Evolutionary conservation across 768 basidiomycete species (phyloP).

Genomic region (Cystobasidium tubakii): DNA sequence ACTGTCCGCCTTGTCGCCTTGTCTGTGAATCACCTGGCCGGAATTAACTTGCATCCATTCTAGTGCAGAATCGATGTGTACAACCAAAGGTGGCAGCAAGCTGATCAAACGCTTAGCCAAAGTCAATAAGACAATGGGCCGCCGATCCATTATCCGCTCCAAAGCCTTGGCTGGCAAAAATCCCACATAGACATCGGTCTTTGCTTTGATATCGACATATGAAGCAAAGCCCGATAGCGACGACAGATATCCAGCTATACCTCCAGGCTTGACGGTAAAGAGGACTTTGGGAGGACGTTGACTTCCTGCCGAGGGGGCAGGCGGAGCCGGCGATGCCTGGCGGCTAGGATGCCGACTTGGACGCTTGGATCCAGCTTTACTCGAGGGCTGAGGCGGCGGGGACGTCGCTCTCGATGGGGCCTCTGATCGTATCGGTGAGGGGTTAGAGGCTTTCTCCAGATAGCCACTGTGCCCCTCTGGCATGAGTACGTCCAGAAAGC

Average conservation of each 20-base stretch:
- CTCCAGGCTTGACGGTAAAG: constrained; percentile 93
- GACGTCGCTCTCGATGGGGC: background rate
- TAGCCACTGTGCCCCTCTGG: constrained; percentile 53
- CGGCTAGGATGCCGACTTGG: constrained; percentile 4
- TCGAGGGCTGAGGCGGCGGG: background rate
- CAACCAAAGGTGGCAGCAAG: constrained; percentile 87
- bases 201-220: constrained; percentile 93
- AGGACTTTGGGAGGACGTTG: constrained; percentile 54
- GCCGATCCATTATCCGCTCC: constrained; percentile 81
- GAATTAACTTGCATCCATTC: constrained; percentile 98
- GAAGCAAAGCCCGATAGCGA: constrained; percentile 85
- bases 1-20: constrained; percentile 82
- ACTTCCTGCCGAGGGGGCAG: background rate
- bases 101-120: constrained; percentile 94
- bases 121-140: constrained; percentile 90
- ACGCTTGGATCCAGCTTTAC: background rate
- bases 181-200: constrained; percentile 97
- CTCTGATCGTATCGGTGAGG: constrained; percentile 25
- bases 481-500: constrained; percentile 84
- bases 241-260: constrained; percentile 92
- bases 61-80: constrained; percentile 91
- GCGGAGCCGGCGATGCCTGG: background rate
- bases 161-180: constrained; percentile 82
- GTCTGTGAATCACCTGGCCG: constrained; percentile 89
- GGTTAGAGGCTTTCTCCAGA: background rate